Evolutionary conservation across 352 stramenopile genomes (phyloP).

Genomic region (Globisporangium nagaii): DNA sequence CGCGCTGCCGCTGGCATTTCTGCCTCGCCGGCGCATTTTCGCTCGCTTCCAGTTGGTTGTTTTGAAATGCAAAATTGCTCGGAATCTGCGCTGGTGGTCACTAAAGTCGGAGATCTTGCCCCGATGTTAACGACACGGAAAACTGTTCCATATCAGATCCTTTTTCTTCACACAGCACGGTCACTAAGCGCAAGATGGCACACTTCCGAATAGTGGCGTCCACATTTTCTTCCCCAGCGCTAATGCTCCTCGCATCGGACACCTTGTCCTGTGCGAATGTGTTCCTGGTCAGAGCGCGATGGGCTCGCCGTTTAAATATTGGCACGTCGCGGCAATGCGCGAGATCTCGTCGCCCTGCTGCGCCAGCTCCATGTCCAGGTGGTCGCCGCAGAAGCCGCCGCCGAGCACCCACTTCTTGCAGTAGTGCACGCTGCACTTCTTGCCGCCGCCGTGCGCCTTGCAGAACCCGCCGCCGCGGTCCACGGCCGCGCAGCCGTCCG

Average conservation of each 20-base stretch:
- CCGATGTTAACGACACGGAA: too few relatives aligned
- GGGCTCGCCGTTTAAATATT: constrained; percentile 69
- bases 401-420: constrained; percentile 82
- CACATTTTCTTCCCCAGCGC: too few relatives aligned
- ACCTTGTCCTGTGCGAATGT: neutral
- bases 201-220: too few relatives aligned
- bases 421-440: constrained; percentile 61
- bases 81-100: too few relatives aligned
- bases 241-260: neutral
- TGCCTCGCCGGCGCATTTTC: constrained; percentile 3
- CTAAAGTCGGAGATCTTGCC: too few relatives aligned
- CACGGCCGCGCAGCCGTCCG: constrained; percentile 54
- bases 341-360: constrained; percentile 50
- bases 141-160: too few relatives aligned
- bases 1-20: neutral
- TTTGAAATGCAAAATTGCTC: constrained; percentile 9
- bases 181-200: too few relatives aligned
- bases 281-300: constrained; percentile 36
- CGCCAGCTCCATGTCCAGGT: constrained; percentile 59
- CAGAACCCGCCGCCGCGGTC: constrained; percentile 80
- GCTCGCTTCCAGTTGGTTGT: neutral
- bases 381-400: constrained; percentile 64
- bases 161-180: too few relatives aligned
- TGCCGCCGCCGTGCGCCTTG: constrained; percentile 79
- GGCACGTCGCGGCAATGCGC: constrained; percentile 40